Base-by-base conservation (phyloP, 1,284 basidiomycete species). In the Irpex sp. region DNA sequence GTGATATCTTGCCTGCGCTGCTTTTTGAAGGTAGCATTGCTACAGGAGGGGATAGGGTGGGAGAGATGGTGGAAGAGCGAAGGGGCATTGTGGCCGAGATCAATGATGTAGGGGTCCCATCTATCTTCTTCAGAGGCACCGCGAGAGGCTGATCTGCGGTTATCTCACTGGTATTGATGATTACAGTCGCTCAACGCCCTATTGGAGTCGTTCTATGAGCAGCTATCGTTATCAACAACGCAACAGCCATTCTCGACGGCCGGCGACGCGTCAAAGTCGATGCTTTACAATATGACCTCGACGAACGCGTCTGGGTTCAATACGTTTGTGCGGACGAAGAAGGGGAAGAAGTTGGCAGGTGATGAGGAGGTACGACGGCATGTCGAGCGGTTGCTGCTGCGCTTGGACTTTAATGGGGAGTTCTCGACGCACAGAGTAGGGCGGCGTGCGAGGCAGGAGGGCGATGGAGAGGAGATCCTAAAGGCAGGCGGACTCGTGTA, bases 331-430 rank as follows among this genome's bases (percentile, higher is more conserved):
- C 76, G 81, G 65, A 66, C 77, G 63, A 71, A 82, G 75, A 71
- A 81, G 68, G 62, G 73, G 70, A 72, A 80, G 77, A 70, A 37
- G 80, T 68, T 81, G 66, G 82, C 86, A 52, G 73, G 78, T 63
- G 74, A 81, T 48, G 88, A 86, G 60, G 83, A 91, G 59, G 86
- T 87, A 56, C 80, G 87, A 51, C 78, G 91, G 64, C 92, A 93
- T 71, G 80, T 94, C 16, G 94, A 96, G 72, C 82, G 93, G 53
- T 71, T 96, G 58, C 73, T 96, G 55, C 77, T 96, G 53, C 81
- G 93, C 37, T 74, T 96, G 23, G 94, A 96, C 73, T 93, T 94
- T 72, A 94, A 93, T 67, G 90, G 88, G 4, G 85, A 82, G 55
- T 84, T 93, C 69, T 92, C 88, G 16, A 82, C 78, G 53, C 81